Percentiles rank a stretch among this genome's conserved stretches.
These are phyloP conservation scores for Candida andamanensis DNA, from an alignment of 805 yeast species.

Conservation along the genomic window DNA sequence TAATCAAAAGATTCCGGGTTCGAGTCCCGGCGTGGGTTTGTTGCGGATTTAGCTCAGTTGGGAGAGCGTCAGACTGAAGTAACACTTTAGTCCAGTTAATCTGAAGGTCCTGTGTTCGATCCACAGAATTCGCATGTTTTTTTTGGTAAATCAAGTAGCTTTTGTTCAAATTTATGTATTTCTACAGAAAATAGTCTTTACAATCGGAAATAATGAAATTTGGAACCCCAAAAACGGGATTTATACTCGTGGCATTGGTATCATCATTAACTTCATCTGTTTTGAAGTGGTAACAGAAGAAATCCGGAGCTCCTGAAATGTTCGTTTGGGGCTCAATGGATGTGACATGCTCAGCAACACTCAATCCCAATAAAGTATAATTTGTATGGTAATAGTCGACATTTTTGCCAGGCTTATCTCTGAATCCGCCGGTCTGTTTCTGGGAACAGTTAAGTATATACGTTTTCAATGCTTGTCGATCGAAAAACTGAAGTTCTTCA, in stretches of 20 bases:
- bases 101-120: constrained; percentile 84
- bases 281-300: constrained; percentile 16
- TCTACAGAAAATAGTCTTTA: constrained; percentile 8
- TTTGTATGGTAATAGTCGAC: constrained; percentile 92
- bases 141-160: constrained; percentile 7
- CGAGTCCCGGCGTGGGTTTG: constrained; percentile 50
- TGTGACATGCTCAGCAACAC: constrained; percentile 48
- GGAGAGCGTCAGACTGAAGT: no score
- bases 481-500: constrained; percentile 26
- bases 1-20: no score
- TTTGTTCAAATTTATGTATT: no score
- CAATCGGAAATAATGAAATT: constrained; percentile 33
- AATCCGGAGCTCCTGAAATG: constrained; percentile 1
- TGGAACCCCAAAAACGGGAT: constrained; percentile 28
- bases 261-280: constrained; percentile 9
- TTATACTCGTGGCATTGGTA: constrained; percentile 14
- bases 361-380: constrained; percentile 73
- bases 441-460: constrained; percentile 81
- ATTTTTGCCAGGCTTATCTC: constrained; percentile 79
- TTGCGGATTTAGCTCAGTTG: constrained; percentile 34
- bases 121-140: constrained; percentile 58
- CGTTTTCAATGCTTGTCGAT: constrained; percentile 53
- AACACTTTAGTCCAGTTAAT: constrained; percentile 35
- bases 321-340: constrained; percentile 3
- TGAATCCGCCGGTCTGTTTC: constrained; percentile 61